Percentiles rank a stretch among this genome's conserved stretches.
These are phyloP conservation scores for Emmonsiellopsis sp. DNA, from an alignment of 2,329 filamentous ascomycete genomes.

Conservation along the genomic window DNA sequence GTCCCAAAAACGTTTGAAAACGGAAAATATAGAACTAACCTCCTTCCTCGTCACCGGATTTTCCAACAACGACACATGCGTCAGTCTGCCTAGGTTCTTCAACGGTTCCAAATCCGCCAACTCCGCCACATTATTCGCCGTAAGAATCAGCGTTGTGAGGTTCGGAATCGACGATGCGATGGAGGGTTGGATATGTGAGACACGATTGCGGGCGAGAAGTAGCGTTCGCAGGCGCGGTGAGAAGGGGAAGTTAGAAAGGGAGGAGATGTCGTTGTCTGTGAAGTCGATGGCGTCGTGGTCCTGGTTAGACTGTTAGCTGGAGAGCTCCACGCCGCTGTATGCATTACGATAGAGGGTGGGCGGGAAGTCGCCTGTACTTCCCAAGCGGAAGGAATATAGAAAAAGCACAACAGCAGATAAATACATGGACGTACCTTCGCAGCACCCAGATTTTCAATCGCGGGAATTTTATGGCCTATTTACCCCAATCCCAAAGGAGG, in stretches of 20 bases:
- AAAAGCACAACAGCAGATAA: not conserved
- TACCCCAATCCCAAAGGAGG: constrained; percentile 25
- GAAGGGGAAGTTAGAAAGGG: constrained; percentile 84
- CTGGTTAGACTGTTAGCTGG: constrained; percentile 34
- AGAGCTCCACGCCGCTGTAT: not conserved
- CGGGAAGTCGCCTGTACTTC: not conserved
- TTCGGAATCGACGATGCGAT: constrained; percentile 70
- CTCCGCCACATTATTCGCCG: constrained; percentile 72
- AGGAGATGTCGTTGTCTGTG: constrained; percentile 92
- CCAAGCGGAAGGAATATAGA: not conserved
- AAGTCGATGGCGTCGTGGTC: constrained; percentile 96
- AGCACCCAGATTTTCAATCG: constrained; percentile 94
- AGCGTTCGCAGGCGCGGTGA: constrained; percentile 81
- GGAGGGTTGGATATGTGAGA: constrained; percentile 68
- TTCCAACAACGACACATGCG: constrained; percentile 70
- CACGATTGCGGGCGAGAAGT: constrained; percentile 79
- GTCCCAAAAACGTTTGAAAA: not conserved
- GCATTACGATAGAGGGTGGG: not conserved
- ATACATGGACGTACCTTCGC: constrained; percentile 60
- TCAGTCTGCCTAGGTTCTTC: constrained; percentile 57
- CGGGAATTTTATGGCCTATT: constrained; percentile 93
- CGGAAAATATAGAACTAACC: constrained; percentile 43
- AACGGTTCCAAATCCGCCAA: constrained; percentile 82
- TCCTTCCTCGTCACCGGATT: constrained; percentile 91
- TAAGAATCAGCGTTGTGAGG: constrained; percentile 70